Base-by-base conservation (phyloP, 169 alveolate species). In the Eimeria falciformis region DNA sequence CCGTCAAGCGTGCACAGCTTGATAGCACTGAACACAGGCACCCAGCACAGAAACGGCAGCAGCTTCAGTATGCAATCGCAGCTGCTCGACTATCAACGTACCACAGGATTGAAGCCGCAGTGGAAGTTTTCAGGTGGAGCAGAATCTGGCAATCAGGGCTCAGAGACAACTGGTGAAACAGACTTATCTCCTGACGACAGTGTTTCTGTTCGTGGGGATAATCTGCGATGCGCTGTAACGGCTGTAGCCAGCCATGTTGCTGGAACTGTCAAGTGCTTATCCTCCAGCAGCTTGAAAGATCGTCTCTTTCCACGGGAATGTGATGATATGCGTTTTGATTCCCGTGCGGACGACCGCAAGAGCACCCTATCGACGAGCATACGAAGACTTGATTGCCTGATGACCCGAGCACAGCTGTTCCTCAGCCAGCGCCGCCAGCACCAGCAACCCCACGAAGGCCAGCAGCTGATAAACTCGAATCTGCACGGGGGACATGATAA, bases 101-200 rank as follows among this genome's bases (percentile, higher is more conserved):
- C 14, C 47, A 29, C 33, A 50, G 43, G 9, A 27, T 50, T 50
- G 53, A 55, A 47, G 73, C 46, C 40, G 18, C 37, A 37, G 23
- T 25, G 88, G 88, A 23, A 18, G 23, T 43, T 71, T 43, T 21
- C 73, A 18, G 5, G 50, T 53, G 47, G 73, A 14, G 40, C 2
- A 29, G 21, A 25, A 40, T 1, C 50, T 1, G 88, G 47, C 21
- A 23, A 23, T 5, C 66, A 55, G 40, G 21, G 46, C 18, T 27
- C 88, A 27, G 73, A 79, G 37, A 23, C 27, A 50, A 17, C n/a
- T 50, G 88, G 88, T 53, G 88, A 79, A 29, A 45, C 71, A 23
- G 88, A 79, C 55, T 25, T 79, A 50, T 79, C 88, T 79, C 88
- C 88, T 27, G 88, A 79, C 53, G 88, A 79, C 71, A 79, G 88